phyloP scores from a whole-genome alignment of 345 rosid species.

The Lepidium sativum region DNA sequence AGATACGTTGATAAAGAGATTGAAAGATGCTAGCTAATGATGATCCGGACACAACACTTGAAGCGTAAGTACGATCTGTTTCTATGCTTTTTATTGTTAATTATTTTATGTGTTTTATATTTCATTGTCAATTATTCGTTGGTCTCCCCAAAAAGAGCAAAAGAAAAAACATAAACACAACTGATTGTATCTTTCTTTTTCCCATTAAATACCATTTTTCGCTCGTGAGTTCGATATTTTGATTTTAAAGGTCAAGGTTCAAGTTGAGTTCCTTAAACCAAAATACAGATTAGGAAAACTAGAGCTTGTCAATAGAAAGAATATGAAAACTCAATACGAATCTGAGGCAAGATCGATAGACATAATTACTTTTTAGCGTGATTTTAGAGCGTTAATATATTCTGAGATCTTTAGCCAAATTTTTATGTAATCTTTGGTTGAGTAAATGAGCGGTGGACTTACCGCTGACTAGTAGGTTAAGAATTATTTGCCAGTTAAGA shows the following conservation, averaged over 20 bases:
- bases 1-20: conserved; percentile 78
- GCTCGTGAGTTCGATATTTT: not conserved
- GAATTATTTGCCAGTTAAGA: too few species aligned
- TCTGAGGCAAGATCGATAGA: too few species aligned
- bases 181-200: conserved; percentile 1
- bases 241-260: not conserved
- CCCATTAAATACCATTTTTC: not conserved
- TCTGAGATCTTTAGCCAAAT: too few species aligned
- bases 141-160: not conserved
- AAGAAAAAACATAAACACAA: not conserved
- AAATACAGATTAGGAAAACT: too few species aligned
- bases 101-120: conserved; percentile 31
- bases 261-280: too few species aligned
- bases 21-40: conserved; percentile 77
- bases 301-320: too few species aligned
- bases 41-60: conserved; percentile 8
- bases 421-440: too few species aligned
- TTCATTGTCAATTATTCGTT: conserved; percentile 27
- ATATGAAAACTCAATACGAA: too few species aligned
- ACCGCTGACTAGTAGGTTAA: too few species aligned
- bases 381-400: too few species aligned
- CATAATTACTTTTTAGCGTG: too few species aligned
- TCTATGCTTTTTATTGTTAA: conserved; percentile 17
- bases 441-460: too few species aligned
- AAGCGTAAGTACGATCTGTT: conserved; percentile 18